Evolutionary conservation across 2,329 filamentous ascomycete genomes (phyloP), one percentile per base, ranked within the genome.

Genomic region (Fusarium guadeloupense): DNA sequence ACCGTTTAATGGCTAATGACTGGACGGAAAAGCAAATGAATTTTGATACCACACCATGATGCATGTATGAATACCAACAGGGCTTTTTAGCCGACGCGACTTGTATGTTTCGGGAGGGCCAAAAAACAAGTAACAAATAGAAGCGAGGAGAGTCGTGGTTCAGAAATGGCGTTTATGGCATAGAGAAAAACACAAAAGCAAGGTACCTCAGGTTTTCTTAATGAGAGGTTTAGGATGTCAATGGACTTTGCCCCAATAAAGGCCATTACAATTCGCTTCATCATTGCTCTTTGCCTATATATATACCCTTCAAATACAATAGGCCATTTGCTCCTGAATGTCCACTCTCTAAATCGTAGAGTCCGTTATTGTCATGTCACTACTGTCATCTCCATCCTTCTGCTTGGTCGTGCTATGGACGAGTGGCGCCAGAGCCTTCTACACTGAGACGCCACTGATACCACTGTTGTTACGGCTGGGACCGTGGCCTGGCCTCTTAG

Each of bases 401-500:
- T 57, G 52, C 16, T 35, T 41, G 28, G 12, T 40, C 21, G 31
- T 41, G 9, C 41, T 40, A 17, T 30, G 31, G 42, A 43, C 33
- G 44, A n/a, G n/a, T 42, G 47, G 26, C 37, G 48, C 61, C 17
- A 30, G 28, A 40, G 37, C 40, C 39, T 54, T 69, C 59, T 73
- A 71, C 35, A 58, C 53, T 41, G 72, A 76, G 35, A 74, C 54
- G 6, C 72, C 69, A 20, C 72, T 73, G 35, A 74, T 54, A 6
- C 72, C 69, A 20, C 72, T 73, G 25, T 75, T 74, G n/a, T 71
- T 70, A 43, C 76, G 70, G 33, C 70, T 69, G 8, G 70, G 61
- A 4, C 64, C 65, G 19, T 72, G 69, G 2, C 74, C 75, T 10
- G 76, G 72, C 59, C 81, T 76, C 74, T 85, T 85, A 17, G 80